Evolutionary conservation across 352 stramenopile genomes (phyloP), one percentile per base, ranked within the genome.

Genomic region (Globisporangium irregulare): DNA sequence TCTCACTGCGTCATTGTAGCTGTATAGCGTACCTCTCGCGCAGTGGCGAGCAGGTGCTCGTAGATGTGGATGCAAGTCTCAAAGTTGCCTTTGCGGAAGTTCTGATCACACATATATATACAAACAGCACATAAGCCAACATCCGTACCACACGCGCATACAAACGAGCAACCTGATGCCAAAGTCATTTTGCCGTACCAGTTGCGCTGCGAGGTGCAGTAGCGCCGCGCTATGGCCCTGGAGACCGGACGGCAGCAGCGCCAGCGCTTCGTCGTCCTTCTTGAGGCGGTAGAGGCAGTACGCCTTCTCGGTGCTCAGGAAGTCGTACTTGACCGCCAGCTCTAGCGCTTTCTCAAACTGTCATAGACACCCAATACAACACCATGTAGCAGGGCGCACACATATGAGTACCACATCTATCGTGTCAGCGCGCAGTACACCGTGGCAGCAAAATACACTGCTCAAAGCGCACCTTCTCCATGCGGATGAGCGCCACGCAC

Each of bases 341-440:
- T 95, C 86, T 38, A 95, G 72, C 67, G 87, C 87, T 69, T 95
- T 95, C 68, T 95, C 87, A 69, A 93, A 92, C 85, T 94, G 56
- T n/a, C 7, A 3, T 50, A 9, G n/a, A 32, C 29, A 32, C 29
- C n/a, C 4, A 50, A 38, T n/a, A 50, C 6, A 36, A 59, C 14
- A 15, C 3, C 12, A 46, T 20, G 15, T 46, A 18, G 18, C 15
- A 43, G 12, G 5, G 5, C 6, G 25, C 22, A 62, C 46, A 53
- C 24, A 24, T 5, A 68, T 29, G 4, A 46, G 59, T 55, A 70
- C 14, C 29, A 55, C 41, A 38, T 41, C 43, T 18, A 50, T 50
- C 14, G 15, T 50, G 20, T 18, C 36, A 51, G 27, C 43, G 55
- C 15, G 0, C 7, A n/a, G 2, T 51, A 58, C 55, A 9, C 2